Base-by-base conservation (phyloP, 164 flowering plant genomes). In the Umbellularia californica region DNA sequence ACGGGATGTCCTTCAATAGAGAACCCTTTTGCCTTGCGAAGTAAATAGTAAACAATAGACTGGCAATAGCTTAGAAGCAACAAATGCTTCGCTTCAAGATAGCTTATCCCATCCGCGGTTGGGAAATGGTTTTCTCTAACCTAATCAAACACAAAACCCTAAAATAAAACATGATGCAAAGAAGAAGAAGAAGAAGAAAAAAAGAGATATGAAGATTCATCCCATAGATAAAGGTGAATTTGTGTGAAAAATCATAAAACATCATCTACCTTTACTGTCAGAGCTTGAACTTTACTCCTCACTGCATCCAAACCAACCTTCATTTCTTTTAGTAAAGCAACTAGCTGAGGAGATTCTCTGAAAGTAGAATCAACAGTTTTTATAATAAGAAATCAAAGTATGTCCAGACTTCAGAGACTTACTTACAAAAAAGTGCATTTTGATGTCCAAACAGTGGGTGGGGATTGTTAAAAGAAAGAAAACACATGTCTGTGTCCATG, bases 31-130 rank as follows among this genome's bases (percentile, higher is more conserved):
- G 95, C 93, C 86, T 93, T 92, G 65, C 91, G 85, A 17, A 95
- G 90, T 78, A 91, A 75, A 82, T 91, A 93, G 75, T 90, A 95
- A 41, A 95, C 96, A 72, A 90, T 85, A 14, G 92, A 92, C 82
- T 92, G 95, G 81, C 97, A 93, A 84, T 95, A 95, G 70, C 83
- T 88, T 23, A 95, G 75, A 51, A 95, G 93, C 58, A 93, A 82
- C 75, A 95, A 81, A 85, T 92, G 87, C 64, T 95, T 95, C 5
- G 94, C 92, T 72, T 95, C 98, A 63, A 95, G 94, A 84, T 92
- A 95, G 79, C 95, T 95, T 70, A 95, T 84, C 77, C 99, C 98
- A 79, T 93, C 92, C 9, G 79, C 81, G 5, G 99, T 92, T 19
- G 90, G 91, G 77, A 79, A 87, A 20, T 84, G 82, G 72, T 84